Percentiles rank a stretch among this genome's conserved stretches.
These are phyloP conservation scores for Rhizopus stolonifer DNA, from an alignment of 371 early-diverging fungal genomes.

Conservation along the genomic window DNA sequence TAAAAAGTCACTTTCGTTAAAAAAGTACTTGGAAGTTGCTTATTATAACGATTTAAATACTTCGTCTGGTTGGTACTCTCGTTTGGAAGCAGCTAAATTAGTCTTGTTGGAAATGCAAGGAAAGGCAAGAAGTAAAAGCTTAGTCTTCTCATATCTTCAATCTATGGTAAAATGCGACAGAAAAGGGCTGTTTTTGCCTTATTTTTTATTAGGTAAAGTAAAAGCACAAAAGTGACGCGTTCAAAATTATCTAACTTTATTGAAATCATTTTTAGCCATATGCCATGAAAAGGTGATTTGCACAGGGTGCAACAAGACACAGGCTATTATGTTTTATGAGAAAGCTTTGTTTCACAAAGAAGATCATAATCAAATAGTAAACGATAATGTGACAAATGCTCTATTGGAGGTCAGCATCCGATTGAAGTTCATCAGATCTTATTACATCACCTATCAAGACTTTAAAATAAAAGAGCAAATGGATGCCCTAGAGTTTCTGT, in stretches of 20 bases:
- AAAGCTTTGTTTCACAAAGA: conserved; percentile 4
- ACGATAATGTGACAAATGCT: background rate
- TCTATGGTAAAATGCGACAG: conserved; percentile 12
- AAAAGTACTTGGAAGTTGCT: conserved; percentile 15
- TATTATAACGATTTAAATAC: conserved; percentile 3
- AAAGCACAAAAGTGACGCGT: background rate
- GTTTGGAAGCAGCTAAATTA: conserved; percentile 18
- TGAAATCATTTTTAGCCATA: conserved; percentile 9
- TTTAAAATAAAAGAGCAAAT: conserved; percentile 2
- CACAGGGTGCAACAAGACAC: conserved; percentile 3
- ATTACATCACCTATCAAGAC: conserved; percentile 8
- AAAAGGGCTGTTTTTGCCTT: conserved; percentile 13
- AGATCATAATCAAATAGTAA: background rate
- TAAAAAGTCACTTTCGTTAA: conserved; percentile 8
- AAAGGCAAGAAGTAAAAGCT: conserved; percentile 12
- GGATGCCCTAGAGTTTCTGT: conserved; percentile 2
- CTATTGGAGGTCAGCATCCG: conserved; percentile 12
- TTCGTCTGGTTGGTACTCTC: conserved; percentile 11
- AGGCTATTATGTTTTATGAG: conserved; percentile 8
- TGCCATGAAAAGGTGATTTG: conserved; percentile 23
- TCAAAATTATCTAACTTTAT: background rate
- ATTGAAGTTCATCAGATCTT: conserved; percentile 9
- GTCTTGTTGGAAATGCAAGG: conserved; percentile 13
- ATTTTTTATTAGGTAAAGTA: conserved; percentile 19
- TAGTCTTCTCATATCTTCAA: conserved; percentile 10